phyloP scores from a whole-genome alignment of 345 rosid species.

The Chamaenerion angustifolium region DNA sequence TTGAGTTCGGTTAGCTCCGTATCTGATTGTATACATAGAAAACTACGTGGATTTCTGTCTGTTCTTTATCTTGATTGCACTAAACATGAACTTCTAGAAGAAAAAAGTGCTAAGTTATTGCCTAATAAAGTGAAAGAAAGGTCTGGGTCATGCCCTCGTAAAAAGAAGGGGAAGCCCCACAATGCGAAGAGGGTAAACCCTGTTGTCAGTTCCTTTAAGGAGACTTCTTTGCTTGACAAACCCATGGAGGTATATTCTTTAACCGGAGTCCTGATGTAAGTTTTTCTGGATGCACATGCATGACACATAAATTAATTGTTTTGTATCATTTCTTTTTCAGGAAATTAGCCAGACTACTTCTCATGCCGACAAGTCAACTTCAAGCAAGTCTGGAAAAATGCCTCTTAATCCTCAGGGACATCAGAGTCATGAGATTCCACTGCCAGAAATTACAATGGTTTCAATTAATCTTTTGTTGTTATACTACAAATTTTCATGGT shows the following conservation, averaged over 20 bases:
- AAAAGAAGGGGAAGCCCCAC: conserved; percentile 43
- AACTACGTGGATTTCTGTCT: conserved; percentile 60
- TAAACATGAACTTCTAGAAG: conserved; percentile 70
- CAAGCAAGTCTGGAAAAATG: conserved; percentile 26
- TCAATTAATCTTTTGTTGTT: conserved; percentile 15
- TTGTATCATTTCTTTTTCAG: conserved; percentile 14
- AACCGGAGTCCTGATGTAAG: neutral
- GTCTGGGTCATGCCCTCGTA: conserved; percentile 26
- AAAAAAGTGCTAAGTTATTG: conserved; percentile 27
- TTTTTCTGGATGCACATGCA: neutral
- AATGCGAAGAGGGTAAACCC: conserved; percentile 30
- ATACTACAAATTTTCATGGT: conserved; percentile 8
- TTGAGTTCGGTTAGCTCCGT: conserved; percentile 46
- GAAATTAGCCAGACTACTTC: conserved; percentile 13
- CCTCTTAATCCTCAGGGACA: conserved; percentile 15
- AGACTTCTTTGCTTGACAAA: conserved; percentile 14
- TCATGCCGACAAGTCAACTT: conserved; percentile 16
- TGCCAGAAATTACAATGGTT: conserved; percentile 26
- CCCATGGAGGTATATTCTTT: conserved; percentile 35
- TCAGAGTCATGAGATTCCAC: conserved; percentile 18
- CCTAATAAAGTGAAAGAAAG: conserved; percentile 46
- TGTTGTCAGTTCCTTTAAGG: conserved; percentile 16
- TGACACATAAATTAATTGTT: neutral
- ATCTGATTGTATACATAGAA: conserved; percentile 57
- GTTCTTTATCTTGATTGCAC: conserved; percentile 57